Base-by-base conservation (phyloP, 257 asterid genomes). In the Gentiana macrophylla region DNA sequence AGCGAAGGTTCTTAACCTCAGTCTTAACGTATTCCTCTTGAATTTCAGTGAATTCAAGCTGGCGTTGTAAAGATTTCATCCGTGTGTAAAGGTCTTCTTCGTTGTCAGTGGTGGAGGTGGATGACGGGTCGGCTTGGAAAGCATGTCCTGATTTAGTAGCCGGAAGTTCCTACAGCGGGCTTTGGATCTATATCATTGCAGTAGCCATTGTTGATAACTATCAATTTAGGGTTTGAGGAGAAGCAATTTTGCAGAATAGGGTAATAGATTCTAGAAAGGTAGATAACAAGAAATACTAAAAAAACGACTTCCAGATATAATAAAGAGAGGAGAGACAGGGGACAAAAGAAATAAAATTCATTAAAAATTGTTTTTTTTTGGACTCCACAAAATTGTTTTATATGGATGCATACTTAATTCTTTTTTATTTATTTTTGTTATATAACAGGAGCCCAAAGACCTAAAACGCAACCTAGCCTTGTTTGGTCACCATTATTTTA, bases 21-120 rank as follows among this genome's bases (percentile, higher is more conserved):
- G 77, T 84, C 70, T 80, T 77, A 32, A 80, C 87, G 63, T 74
- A 77, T 63, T 80, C 87, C 48, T 80, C 84, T 55, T 80, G 87
- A 35, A 80, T 80, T 52, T 80, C 87, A 55, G 72, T 68, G 69
- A 80, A 80, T 13, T 80, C 87, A 38, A 70, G 78, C 66, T 77
- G 81, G 32, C 84, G 73, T 24, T 72, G 84, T 15, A 77, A 79
- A 52, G 74, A 72, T 61, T 80, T 80, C 58, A 80, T 80, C 49
- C 76, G 79, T 53, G 70, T 52, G 77, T 80, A 77, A 60, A 77
- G 81, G 62, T 80, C 84, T 5, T 77, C 83, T 3, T 77, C 77
- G 34, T 62, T 62, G 66, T 72, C 70, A 60, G 56, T 35, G 38
- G 64, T 52, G 43, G 50, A 47, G 10, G 50, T 2, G 50, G 50